phyloP scores from a whole-genome alignment of 768 basidiomycete species.

The Hygrophorus pudorinus region DNA sequence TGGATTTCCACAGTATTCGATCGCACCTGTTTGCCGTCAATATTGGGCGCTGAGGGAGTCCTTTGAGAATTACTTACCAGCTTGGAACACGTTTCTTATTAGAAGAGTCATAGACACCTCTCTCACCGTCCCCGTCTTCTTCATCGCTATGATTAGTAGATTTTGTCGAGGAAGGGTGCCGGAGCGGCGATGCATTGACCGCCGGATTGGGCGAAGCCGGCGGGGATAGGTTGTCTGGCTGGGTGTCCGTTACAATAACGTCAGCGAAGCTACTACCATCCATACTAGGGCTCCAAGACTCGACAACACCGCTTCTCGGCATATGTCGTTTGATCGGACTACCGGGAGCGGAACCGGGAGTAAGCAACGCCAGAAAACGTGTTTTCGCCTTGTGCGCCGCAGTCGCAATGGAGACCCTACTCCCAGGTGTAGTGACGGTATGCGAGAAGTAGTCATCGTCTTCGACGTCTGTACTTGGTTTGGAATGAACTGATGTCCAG shows the following conservation, averaged over 20 bases:
- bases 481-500: conserved; percentile 37
- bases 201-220: background rate
- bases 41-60: background rate
- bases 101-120: conserved; percentile 74
- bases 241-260: background rate
- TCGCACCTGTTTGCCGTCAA: conserved; percentile 52
- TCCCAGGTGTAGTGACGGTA: conserved; percentile 19
- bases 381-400: conserved; percentile 47
- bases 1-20: conserved; percentile 76
- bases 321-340: conserved; percentile 23
- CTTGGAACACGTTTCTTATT: conserved; percentile 76
- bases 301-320: conserved; percentile 9
- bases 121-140: conserved; percentile 32
- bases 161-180: conserved; percentile 21
- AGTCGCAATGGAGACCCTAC: conserved; percentile 27
- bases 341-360: conserved; percentile 27
- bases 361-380: conserved; percentile 42
- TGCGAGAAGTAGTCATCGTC: conserved; percentile 31
- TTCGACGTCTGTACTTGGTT: conserved; percentile 23
- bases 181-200: conserved; percentile 8
- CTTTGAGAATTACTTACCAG: conserved; percentile 39
- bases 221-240: conserved; percentile 3
- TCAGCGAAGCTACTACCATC: background rate
- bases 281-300: background rate
- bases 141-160: conserved; percentile 19